Base-by-base conservation (phyloP, 2,329 filamentous ascomycete genomes). In the Taxawa tesnikishii region DNA sequence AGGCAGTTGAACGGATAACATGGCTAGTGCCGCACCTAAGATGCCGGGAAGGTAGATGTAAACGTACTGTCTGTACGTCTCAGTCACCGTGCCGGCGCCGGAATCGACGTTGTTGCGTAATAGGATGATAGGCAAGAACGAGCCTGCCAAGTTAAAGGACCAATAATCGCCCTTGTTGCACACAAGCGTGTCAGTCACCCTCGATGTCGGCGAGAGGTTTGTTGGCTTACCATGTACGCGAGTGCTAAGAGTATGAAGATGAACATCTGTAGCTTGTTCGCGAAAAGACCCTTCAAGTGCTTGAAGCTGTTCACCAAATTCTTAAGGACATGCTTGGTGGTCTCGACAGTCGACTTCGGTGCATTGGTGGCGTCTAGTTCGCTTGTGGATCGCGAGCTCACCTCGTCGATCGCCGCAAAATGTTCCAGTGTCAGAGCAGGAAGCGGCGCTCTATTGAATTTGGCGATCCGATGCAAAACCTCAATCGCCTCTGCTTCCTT, bases 31-130 rank as follows among this genome's bases (percentile, higher is more conserved):
- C 1, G 70, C 68, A 14, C 64, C 68, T 0, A 68, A 36, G 6
- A 67, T 62, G 3, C 68, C 67, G 0, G 67, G 67, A 0, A 62
- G 53, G 47, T 70, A 70, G 2, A 68, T 70, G 43, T 65, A 67
- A 19, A 72, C 59, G 46, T 70, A 71, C 4, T 58, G 62, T 12
- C 63, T 60, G 40, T 72, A 72, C 0, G 66, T 71, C n/a, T n/a
- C n/a, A n/a, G n/a, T n/a, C n/a, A n/a, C n/a, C n/a, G n/a, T n/a
- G 3, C 60, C 58, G 3, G 65, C 52, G 4, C 56, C 42, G 8
- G 60, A 52, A 1, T 52, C 53, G 10, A 60, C 60, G 34, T 70
- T 69, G 42, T 71, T 70, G n/a, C 61, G 39, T 3, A 64, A 63
- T 3, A 71, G 50, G 29, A 70, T 68, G 3, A 55, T 53, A 0